Evolutionary conservation across 495 filamentous ascomycete species (phyloP).

Genomic region (Bacidia rubella): DNA sequence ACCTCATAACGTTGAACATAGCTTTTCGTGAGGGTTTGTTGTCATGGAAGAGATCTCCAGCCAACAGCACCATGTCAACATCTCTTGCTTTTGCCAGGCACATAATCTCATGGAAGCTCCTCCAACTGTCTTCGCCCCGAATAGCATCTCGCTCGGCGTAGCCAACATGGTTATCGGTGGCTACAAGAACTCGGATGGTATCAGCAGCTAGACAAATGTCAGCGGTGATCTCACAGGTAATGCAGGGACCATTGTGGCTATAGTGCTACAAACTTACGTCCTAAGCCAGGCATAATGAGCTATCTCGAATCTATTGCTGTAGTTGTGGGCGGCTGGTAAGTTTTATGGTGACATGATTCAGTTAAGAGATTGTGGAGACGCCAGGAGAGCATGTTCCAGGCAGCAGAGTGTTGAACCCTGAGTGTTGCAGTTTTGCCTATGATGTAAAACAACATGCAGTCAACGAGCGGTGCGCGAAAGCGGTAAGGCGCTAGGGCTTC

Average conservation of each 20-base stretch:
- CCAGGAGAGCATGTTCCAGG: too few species aligned
- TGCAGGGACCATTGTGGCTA: not conserved
- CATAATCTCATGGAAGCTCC: slow-evolving; percentile 92
- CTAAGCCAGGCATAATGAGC: slow-evolving; percentile 11
- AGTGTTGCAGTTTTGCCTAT: too few species aligned
- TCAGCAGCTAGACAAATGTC: slow-evolving; percentile 56
- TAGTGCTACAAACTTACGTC: slow-evolving; percentile 1
- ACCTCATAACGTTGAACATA: slow-evolving; percentile 95
- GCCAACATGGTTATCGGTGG: slow-evolving; percentile 95
- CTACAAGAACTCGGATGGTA: slow-evolving; percentile 86
- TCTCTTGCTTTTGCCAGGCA: slow-evolving; percentile 72
- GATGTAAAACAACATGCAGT: too few species aligned
- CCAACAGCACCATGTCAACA: slow-evolving; percentile 93
- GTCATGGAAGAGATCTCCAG: slow-evolving; percentile 93
- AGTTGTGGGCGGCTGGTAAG: too few species aligned
- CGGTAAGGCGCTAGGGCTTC: not conserved
- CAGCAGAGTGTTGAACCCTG: too few species aligned
- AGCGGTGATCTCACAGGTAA: not conserved
- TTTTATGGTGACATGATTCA: too few species aligned
- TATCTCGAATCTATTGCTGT: too few species aligned
- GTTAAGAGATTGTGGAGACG: too few species aligned
- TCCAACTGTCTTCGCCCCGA: slow-evolving; percentile 94
- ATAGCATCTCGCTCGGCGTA: slow-evolving; percentile 88
- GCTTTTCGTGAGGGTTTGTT: slow-evolving; percentile 94
- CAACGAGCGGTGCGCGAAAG: not conserved